These are phyloP conservation scores for Diaporthe sp. DNA, from an alignment of 2,329 filamentous ascomycete species.

Conservation along the genomic window DNA sequence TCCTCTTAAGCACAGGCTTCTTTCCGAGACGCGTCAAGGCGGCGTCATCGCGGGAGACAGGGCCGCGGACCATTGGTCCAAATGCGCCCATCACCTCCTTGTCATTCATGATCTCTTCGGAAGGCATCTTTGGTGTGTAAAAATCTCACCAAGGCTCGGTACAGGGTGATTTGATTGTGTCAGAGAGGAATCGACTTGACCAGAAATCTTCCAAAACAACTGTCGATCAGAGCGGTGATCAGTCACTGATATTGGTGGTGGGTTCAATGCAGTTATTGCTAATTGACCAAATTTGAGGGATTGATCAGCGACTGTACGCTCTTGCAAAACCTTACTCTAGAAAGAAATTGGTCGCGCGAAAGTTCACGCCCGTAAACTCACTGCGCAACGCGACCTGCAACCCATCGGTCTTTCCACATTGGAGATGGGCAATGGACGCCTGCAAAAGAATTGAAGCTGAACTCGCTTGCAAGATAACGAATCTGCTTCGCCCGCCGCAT, in stretches of 20 bases:
- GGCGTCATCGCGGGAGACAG: conserved; percentile 9
- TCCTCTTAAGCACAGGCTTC: conserved; percentile 30
- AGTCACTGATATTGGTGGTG: neutral
- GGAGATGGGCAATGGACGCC: too few species aligned
- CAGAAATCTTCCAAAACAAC: neutral
- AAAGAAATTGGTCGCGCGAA: neutral
- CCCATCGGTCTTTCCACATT: neutral
- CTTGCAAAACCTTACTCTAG: neutral
- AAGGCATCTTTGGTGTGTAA: neutral
- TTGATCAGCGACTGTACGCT: neutral
- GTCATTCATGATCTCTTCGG: neutral
- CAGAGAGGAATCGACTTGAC: neutral
- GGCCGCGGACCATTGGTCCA: neutral
- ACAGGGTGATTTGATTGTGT: neutral
- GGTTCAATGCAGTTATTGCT: neutral
- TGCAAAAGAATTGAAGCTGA: neutral
- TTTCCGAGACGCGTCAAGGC: conserved; percentile 26
- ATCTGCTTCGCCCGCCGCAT: neutral
- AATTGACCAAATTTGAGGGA: neutral
- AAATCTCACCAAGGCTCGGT: neutral
- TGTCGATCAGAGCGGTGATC: neutral
- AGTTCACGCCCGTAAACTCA: neutral
- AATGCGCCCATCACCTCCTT: neutral
- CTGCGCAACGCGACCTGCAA: neutral
- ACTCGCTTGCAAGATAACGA: neutral